Evolutionary conservation across 169 alveolate species (phyloP).

Genomic region (Eimeria falciformis): DNA sequence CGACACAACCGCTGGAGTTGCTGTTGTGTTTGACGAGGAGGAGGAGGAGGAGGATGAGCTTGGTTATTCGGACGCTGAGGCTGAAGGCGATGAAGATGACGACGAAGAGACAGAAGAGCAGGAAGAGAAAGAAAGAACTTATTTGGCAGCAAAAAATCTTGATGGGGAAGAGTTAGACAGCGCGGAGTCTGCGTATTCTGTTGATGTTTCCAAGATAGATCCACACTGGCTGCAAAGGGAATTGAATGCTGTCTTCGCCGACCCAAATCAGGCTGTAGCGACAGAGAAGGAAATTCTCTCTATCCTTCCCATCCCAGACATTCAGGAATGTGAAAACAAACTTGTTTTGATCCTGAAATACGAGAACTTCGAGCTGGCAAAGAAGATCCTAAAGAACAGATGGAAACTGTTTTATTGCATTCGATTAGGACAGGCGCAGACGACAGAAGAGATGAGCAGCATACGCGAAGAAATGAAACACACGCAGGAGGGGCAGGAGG

Average conservation of each 20-base stretch:
- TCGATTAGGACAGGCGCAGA: conserved; percentile 95
- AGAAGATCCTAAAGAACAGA: conserved; percentile 87
- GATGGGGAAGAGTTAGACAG: conserved; percentile 77
- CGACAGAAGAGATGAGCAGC: conserved; percentile 91
- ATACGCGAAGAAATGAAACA: conserved; percentile 83
- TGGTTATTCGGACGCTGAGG: conserved; percentile 78
- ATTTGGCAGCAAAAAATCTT: conserved; percentile 64
- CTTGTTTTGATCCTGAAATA: conserved; percentile 91
- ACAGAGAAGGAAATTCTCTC: conserved; percentile 91
- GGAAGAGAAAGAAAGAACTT: conserved; percentile 76
- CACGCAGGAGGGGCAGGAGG: conserved; percentile 90
- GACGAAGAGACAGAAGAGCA: conserved; percentile 81
- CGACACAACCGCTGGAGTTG: conserved; percentile 81
- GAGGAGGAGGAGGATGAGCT: conserved; percentile 82
- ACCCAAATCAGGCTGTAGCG: conserved; percentile 89
- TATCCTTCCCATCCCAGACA: conserved; percentile 86
- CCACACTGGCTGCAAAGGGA: conserved; percentile 98
- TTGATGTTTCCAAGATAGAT: conserved; percentile 91
- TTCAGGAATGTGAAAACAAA: conserved; percentile 96
- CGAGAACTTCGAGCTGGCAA: conserved; percentile 95
- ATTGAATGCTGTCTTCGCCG: conserved; percentile 88
- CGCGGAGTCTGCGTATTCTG: conserved; percentile 85
- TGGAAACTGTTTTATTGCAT: conserved; percentile 95
- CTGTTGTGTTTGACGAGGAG: conserved; percentile 82
- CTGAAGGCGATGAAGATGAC: conserved; percentile 79